A percentile compares a stretch with the other conserved stretches of the same genome.
phyloP scores from a whole-genome alignment of 257 asterid species.

The Striga asiatica region DNA sequence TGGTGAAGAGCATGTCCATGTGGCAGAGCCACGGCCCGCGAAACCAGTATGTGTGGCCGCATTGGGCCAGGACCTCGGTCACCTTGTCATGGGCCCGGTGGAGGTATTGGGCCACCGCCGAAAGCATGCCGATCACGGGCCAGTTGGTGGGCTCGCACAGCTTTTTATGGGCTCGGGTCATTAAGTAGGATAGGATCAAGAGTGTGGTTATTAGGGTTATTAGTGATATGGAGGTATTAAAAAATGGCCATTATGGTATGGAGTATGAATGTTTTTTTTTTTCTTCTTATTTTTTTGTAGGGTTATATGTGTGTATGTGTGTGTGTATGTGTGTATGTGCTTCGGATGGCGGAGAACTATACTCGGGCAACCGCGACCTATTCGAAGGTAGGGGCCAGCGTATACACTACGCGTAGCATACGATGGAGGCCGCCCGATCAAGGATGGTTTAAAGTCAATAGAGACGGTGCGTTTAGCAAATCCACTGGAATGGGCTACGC shows the following conservation, averaged over 20 bases:
- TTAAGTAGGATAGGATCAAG: neutral
- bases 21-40: neutral
- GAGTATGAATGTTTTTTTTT: neutral
- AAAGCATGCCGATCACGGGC: neutral
- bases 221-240: neutral
- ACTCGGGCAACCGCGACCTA: no score
- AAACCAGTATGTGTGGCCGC: neutral
- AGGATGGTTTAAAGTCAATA: no score
- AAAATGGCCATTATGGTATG: neutral
- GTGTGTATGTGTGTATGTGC: no score
- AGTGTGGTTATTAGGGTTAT: neutral
- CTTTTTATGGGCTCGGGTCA: neutral
- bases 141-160: neutral
- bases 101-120: neutral
- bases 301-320: no score
- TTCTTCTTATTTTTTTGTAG: neutral
- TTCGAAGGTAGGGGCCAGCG: no score
- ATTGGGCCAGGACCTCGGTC: neutral
- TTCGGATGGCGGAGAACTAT: no score
- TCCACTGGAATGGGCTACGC: no score
- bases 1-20: constrained; percentile 17
- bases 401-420: no score
- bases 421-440: no score
- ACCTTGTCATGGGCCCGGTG: neutral
- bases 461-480: no score